Evolutionary conservation across 139 green algal genomes (phyloP).

Genomic region (Volvox africanus): DNA sequence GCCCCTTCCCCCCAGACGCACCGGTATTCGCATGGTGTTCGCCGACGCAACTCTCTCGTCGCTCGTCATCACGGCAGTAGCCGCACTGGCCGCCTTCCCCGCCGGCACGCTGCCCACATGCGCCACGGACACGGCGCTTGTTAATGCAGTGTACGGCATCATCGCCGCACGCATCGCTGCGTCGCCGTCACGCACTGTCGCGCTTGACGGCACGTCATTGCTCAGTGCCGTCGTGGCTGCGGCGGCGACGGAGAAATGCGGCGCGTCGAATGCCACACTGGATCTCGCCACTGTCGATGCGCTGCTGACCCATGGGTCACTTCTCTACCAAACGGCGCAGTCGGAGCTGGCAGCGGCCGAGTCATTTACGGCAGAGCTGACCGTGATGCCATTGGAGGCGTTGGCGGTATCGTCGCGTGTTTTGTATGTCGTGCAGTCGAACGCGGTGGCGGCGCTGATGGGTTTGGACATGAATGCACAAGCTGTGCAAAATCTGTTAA

Average conservation of each 20-base stretch:
- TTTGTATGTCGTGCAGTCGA: not conserved
- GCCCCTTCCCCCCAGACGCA: not conserved
- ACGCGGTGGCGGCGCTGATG: not conserved
- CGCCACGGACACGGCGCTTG: not conserved
- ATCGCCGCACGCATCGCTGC: not conserved
- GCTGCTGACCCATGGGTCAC: not conserved
- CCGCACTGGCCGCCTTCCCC: slow-evolving; percentile 18
- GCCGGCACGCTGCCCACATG: slow-evolving; percentile 6
- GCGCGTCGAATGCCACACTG: not conserved
- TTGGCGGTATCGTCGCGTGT: not conserved
- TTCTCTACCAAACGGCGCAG: not conserved
- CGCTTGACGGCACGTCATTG: not conserved
- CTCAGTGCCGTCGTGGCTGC: not conserved
- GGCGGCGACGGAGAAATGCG: not conserved
- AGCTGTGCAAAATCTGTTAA: not conserved
- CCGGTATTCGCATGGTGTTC: not conserved
- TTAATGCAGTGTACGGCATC: not conserved
- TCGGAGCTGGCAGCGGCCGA: not conserved
- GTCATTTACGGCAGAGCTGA: not conserved
- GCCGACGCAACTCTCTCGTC: not conserved
- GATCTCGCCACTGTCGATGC: not conserved
- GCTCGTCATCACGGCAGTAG: not conserved
- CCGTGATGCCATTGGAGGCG: not conserved
- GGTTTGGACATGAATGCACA: not conserved
- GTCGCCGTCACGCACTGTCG: not conserved